Evolutionary conservation across 2,329 filamentous ascomycete species (phyloP).

Genomic region (Scedosporium minutisporum): DNA sequence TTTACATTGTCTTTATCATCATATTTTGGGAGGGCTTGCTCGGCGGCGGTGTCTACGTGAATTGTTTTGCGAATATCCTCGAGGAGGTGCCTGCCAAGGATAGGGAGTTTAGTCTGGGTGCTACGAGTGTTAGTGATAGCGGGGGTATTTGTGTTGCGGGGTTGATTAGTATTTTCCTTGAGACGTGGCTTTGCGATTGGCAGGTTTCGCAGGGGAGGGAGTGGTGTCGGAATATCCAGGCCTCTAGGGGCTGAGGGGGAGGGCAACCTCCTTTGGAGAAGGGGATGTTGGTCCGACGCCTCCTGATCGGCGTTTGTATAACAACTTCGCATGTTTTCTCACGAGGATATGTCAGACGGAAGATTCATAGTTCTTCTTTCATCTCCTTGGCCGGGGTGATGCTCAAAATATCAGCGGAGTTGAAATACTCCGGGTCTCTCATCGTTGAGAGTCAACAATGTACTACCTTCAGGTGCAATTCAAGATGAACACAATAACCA

Average conservation of each 20-base stretch:
- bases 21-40: slow-evolving; percentile 92
- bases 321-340: no score
- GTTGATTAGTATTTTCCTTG: slow-evolving; percentile 72
- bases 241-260: slow-evolving; percentile 3
- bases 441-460: no score
- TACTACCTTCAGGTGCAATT: no score
- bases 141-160: slow-evolving; percentile 84
- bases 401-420: no score
- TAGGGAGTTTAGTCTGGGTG: slow-evolving; percentile 82
- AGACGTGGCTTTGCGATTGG: slow-evolving; percentile 73
- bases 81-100: slow-evolving; percentile 69
- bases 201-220: slow-evolving; percentile 73
- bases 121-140: slow-evolving; percentile 86
- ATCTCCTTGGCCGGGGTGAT: no score
- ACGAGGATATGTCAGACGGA: no score
- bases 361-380: no score
- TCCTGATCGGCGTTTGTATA: no score
- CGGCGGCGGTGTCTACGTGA: slow-evolving; percentile 88
- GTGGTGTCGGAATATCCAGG: slow-evolving; percentile 54
- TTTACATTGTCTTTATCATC: slow-evolving; percentile 76
- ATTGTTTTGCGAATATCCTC: slow-evolving; percentile 89
- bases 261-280: no score
- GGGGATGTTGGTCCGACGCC: no score
- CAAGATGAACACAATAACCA: no score
- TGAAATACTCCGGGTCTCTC: no score